A percentile compares a stretch with the other conserved stretches of the same genome.
phyloP scores from a whole-genome alignment of 1,139 yeast species.

The Geotrichum phurueaensis region DNA sequence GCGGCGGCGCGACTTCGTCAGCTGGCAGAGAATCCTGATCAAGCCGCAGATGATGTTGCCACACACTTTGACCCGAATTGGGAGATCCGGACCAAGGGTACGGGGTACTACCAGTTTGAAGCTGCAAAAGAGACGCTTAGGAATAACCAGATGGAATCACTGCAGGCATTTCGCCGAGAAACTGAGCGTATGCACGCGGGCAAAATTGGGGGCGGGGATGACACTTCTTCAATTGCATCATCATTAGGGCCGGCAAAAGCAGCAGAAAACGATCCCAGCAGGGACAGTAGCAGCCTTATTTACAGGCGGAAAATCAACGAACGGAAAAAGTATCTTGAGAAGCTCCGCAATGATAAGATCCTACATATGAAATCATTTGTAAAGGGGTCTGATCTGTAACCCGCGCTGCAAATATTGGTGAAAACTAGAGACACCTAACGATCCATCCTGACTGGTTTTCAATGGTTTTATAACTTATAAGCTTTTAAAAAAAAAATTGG shows the following conservation, averaged over 20 bases:
- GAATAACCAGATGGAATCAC: constrained; percentile 9
- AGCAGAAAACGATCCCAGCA: neutral
- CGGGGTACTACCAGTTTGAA: constrained; percentile 16
- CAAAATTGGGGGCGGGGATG: neutral
- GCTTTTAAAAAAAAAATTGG: neutral
- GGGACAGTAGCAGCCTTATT: neutral
- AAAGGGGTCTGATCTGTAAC: constrained; percentile 7
- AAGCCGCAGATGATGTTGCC: neutral
- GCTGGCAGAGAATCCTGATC: neutral
- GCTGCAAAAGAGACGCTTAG: constrained; percentile 4
- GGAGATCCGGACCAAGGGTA: constrained; percentile 16
- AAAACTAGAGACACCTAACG: neutral
- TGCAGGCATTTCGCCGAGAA: constrained; percentile 4
- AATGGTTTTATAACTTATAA: neutral
- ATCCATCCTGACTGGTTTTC: neutral
- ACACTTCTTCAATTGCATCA: neutral
- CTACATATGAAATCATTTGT: constrained; percentile 12
- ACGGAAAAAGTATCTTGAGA: constrained; percentile 11
- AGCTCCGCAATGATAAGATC: constrained; percentile 3
- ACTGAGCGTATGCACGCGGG: neutral
- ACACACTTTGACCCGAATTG: constrained; percentile 16
- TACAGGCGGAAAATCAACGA: constrained; percentile 11
- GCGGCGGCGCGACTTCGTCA: constrained; percentile 9
- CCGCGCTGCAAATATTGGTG: neutral
- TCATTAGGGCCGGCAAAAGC: neutral